A percentile compares a stretch with the other conserved stretches of the same genome.
These are phyloP conservation scores for Alternaria brassicicola DNA, from an alignment of 2,329 filamentous ascomycete species.

Conservation along the genomic window DNA sequence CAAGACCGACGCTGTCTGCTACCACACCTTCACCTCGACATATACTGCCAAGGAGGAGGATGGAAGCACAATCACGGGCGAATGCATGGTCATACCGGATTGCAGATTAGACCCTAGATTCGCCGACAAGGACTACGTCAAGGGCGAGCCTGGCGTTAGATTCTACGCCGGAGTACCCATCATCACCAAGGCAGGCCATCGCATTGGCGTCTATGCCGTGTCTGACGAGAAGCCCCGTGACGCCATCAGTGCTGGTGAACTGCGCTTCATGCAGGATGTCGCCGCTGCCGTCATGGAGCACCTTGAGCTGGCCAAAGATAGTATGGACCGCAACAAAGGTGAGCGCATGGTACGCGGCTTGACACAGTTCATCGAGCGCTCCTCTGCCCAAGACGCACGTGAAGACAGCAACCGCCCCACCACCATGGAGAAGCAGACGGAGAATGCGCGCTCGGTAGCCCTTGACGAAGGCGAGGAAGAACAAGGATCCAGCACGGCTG, in stretches of 20 bases:
- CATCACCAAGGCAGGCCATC: conserved; percentile 34
- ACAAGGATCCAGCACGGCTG: conserved; percentile 5
- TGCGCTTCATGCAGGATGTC: conserved; percentile 42
- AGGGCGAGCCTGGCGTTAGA: conserved; percentile 34
- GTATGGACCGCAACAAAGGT: conserved; percentile 33
- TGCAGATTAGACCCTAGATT: conserved; percentile 34
- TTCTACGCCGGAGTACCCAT: conserved; percentile 46
- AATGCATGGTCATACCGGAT: conserved; percentile 37
- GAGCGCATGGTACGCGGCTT: conserved; percentile 44
- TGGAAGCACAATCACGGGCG: conserved; percentile 24
- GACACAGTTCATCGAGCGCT: conserved; percentile 44
- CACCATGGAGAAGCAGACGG: conserved; percentile 43
- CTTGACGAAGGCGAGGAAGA: conserved; percentile 34
- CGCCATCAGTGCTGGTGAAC: conserved; percentile 28
- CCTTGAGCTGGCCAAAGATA: conserved; percentile 37
- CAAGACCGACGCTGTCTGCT: conserved; percentile 37
- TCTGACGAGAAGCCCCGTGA: conserved; percentile 40
- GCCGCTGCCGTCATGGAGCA: conserved; percentile 42
- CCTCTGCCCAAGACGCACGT: conserved; percentile 30
- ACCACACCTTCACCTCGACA: conserved; percentile 36
- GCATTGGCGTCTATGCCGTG: conserved; percentile 42
- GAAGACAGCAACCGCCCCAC: conserved; percentile 25
- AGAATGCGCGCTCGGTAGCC: conserved; percentile 40
- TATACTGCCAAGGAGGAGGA: conserved; percentile 28
- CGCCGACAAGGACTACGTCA: conserved; percentile 33